Evolutionary conservation across 2,329 filamentous ascomycete species (phyloP).

Genomic region (Aspergillus pseudotamarii): DNA sequence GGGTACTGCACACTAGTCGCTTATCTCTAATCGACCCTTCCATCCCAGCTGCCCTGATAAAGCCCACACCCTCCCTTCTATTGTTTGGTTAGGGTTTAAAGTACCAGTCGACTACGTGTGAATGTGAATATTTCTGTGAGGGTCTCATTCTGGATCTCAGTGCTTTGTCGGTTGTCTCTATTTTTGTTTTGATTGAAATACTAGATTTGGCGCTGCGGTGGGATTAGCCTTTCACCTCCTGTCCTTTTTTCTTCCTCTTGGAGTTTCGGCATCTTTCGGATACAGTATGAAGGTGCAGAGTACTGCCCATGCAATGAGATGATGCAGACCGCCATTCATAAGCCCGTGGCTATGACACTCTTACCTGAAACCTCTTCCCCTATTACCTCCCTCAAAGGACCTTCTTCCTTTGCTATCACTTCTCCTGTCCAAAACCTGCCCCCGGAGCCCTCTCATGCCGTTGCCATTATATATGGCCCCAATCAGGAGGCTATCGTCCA

Average conservation of each 20-base stretch:
- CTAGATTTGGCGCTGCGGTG: conserved; percentile 9
- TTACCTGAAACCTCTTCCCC: conserved; percentile 28
- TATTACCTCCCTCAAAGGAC: conserved; percentile 23
- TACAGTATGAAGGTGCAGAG: conserved; percentile 32
- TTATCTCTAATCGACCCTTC: neutral
- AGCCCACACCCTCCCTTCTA: conserved; percentile 1
- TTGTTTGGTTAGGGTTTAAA: neutral
- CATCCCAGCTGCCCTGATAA: neutral
- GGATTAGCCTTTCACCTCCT: conserved; percentile 11
- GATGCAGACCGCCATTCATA: conserved; percentile 37
- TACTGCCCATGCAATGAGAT: conserved; percentile 33
- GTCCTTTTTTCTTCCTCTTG: neutral
- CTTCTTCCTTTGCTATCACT: conserved; percentile 17
- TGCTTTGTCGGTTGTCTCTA: neutral
- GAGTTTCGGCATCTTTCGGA: conserved; percentile 4
- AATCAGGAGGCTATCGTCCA: conserved; percentile 75
- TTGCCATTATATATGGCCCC: conserved; percentile 69
- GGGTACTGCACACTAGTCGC: conserved; percentile 1
- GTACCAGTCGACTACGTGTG: neutral
- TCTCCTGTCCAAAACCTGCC: conserved; percentile 14
- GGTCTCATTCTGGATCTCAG: neutral
- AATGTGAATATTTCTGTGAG: neutral
- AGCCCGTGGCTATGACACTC: conserved; percentile 36
- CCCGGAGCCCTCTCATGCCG: conserved; percentile 33
- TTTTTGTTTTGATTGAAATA: neutral